These are phyloP conservation scores for Pichia membranifaciens DNA, from an alignment of 805 yeast genomes.

Conservation along the genomic window DNA sequence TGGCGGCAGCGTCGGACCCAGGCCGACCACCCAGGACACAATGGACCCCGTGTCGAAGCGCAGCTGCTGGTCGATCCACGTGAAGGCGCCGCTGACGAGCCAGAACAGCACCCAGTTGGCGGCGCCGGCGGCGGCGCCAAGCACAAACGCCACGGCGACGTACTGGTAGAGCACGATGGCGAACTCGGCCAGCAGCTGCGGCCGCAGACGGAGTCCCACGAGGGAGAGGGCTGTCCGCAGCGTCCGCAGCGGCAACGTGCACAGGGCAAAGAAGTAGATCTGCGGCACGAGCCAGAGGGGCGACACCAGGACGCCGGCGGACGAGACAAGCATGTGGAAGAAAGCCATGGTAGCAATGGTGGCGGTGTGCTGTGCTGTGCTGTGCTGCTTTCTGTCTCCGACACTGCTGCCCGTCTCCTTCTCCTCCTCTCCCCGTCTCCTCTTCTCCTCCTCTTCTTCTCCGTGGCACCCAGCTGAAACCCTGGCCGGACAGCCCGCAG, in stretches of 20 bases:
- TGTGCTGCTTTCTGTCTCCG: background rate
- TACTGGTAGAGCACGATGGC: conserved; percentile 22
- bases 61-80: background rate
- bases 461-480: too few relatives aligned
- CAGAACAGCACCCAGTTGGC: conserved; percentile 16
- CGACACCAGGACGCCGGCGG: background rate
- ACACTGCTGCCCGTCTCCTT: too few relatives aligned
- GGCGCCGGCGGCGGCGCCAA: conserved; percentile 22
- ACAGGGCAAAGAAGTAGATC: background rate
- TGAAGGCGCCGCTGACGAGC: conserved; percentile 8
- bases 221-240: background rate
- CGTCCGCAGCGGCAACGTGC: background rate
- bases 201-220: background rate
- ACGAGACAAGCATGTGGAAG: background rate
- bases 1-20: too few relatives aligned
- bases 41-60: background rate
- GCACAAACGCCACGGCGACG: conserved; percentile 17
- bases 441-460: too few relatives aligned
- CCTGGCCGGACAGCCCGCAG: too few relatives aligned
- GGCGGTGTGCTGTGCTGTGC: background rate
- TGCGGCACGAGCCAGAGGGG: conserved; percentile 6
- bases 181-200: conserved; percentile 3
- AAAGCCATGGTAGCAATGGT: background rate
- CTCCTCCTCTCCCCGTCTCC: too few relatives aligned
- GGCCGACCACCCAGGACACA: background rate